Evolutionary conservation across 768 basidiomycete genomes (phyloP), one percentile per base, ranked within the genome.

Genomic region (Pholiota conissans): DNA sequence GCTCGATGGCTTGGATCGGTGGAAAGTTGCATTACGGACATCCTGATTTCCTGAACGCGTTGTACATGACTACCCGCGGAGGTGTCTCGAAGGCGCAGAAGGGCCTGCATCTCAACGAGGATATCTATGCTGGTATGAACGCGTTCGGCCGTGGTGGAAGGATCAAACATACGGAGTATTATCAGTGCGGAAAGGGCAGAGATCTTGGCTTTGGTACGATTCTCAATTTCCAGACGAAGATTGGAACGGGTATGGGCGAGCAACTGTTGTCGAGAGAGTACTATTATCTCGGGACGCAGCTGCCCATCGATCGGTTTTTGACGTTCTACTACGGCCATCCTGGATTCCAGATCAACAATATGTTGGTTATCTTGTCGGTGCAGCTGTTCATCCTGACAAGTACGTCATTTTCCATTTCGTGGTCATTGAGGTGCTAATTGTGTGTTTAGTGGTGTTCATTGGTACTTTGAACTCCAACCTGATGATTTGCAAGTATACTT

Each of bases 201-300:
- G 97, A 98, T 79, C 85, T 99, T 59, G 97, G 97, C 24, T 98
- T 99, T 73, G 96, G 96, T 29, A 99, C 97, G 20, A 98, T 98
- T 68, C 77, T 99, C 66, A 99, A 99, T 74, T 99, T 99, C 90
- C 91, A 94, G 81, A 99, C 97, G 56, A 99, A 99, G 84, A 95
- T 99, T 66, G 96, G 97, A 11, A 98, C 95, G n/a, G 97, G 97
- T 73, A 99, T 99, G 97, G 97, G 97, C 34, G 97, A 99, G 71
- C 97, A 99, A 74, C 93, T 98, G 93, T 83, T 99, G 67, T 97
- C 94, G 76, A 86, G 97, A 61, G 97, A 98, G 74, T 98, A 99
- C 72, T 99, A 99, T 74, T 98, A 98, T 68, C 75, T 99, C 61
- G 97, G 97, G 27, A 99, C 97, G 22, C 97, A 98, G 70, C 84